Percentiles rank a stretch among this genome's conserved stretches.
These are phyloP conservation scores for Keithomyces neogunnii DNA, from an alignment of 2,329 filamentous ascomycete species.

Conservation along the genomic window DNA sequence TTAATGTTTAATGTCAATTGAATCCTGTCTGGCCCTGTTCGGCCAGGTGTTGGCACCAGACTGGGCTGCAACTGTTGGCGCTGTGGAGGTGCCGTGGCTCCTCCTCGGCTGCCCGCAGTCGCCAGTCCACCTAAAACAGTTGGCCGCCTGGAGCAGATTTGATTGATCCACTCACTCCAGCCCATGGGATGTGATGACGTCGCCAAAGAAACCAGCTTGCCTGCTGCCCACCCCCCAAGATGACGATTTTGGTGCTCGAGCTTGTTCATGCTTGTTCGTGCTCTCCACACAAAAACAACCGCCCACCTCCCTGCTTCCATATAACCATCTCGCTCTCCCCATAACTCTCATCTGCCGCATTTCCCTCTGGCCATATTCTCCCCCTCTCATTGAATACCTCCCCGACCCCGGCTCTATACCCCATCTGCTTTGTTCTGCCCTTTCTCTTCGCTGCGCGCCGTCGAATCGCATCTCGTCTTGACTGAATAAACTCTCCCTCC, in stretches of 20 bases:
- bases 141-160: too few species aligned
- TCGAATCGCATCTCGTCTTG: conserved; percentile 1
- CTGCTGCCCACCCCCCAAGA: not conserved
- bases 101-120: too few species aligned
- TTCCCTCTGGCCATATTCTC: too few species aligned
- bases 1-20: too few species aligned
- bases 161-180: not conserved
- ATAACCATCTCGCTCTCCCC: conserved; percentile 9
- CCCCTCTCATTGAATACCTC: not conserved
- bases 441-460: not conserved
- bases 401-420: conserved; percentile 1
- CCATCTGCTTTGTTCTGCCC: not conserved
- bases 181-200: conserved; percentile 11
- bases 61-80: too few species aligned
- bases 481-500: not conserved
- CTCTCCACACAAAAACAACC: conserved; percentile 4
- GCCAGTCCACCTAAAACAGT: too few species aligned
- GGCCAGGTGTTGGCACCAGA: too few species aligned
- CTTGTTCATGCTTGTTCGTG: not conserved
- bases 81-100: too few species aligned
- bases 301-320: conserved; percentile 5
- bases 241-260: conserved; percentile 2
- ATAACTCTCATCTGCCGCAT: too few species aligned
- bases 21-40: too few species aligned
- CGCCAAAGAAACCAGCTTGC: conserved; percentile 7